Evolutionary conservation across 2,329 filamentous ascomycete species (phyloP).

Genomic region (Biscogniauxia mediterranea): DNA sequence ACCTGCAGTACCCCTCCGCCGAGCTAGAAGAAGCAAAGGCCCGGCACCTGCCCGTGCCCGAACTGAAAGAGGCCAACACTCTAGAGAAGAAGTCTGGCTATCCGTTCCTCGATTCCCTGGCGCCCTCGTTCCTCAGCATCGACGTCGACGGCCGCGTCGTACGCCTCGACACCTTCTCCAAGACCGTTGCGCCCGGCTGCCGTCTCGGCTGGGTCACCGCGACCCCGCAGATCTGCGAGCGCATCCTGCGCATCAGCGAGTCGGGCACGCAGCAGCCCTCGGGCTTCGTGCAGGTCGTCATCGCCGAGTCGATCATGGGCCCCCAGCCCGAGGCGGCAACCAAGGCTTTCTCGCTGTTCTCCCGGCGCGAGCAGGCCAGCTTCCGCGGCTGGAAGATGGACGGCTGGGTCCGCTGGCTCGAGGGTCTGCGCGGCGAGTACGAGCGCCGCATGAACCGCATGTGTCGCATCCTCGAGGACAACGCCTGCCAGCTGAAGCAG

Average conservation of each 20-base stretch:
- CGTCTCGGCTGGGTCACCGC: conserved; percentile 89
- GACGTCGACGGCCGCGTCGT: conserved; percentile 86
- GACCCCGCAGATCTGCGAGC: conserved; percentile 74
- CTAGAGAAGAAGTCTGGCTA: conserved; percentile 57
- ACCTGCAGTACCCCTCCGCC: conserved; percentile 81
- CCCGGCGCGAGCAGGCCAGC: conserved; percentile 45
- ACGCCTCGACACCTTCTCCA: conserved; percentile 89
- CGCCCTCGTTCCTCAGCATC: conserved; percentile 77
- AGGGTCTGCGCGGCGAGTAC: conserved; percentile 78
- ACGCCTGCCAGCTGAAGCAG: conserved; percentile 63
- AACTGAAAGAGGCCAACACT: conserved; percentile 30
- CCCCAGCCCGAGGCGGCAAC: conserved; percentile 52
- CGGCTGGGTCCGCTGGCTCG: conserved; percentile 91
- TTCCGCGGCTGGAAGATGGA: conserved; percentile 70
- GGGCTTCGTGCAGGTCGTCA: conserved; percentile 83
- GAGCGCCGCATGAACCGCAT: conserved; percentile 81
- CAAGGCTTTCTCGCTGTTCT: conserved; percentile 41
- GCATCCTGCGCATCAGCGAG: conserved; percentile 72
- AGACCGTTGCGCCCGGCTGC: conserved; percentile 87
- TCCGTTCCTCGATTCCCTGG: conserved; percentile 77
- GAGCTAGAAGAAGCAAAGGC: conserved; percentile 50
- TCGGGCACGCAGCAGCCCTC: conserved; percentile 78
- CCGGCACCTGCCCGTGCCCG: conserved; percentile 36
- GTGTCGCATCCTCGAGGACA: conserved; percentile 69
- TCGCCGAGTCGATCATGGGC: conserved; percentile 75